Evolutionary conservation across 441 rosid genomes (phyloP).

Genomic region (Mallotus japonicus): DNA sequence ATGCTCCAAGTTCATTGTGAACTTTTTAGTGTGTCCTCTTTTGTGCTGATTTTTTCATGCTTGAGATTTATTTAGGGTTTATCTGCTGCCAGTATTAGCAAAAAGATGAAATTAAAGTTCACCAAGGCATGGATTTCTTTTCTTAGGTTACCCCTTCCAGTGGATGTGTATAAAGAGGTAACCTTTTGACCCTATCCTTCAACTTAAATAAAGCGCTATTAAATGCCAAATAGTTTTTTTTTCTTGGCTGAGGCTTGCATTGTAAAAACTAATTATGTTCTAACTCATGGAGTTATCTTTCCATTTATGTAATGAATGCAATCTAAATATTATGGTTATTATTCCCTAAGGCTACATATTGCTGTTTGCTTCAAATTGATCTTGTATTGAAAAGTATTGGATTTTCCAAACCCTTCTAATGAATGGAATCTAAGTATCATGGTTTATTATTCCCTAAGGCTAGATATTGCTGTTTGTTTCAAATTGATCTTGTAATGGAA

Average conservation of each 20-base stretch:
- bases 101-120: constrained; percentile 79
- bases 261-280: background rate
- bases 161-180: constrained; percentile 90
- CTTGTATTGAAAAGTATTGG: too few relatives aligned
- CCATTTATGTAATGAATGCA: background rate
- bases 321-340: background rate
- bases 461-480: background rate
- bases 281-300: background rate
- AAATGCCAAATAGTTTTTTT: background rate
- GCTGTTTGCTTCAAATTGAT: too few relatives aligned
- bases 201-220: constrained; percentile 1
- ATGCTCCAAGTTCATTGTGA: background rate
- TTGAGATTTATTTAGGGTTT: constrained; percentile 45
- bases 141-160: constrained; percentile 80
- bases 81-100: constrained; percentile 53
- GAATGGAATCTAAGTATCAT: background rate
- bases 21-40: background rate
- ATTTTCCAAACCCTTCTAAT: background rate
- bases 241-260: background rate
- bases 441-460: background rate
- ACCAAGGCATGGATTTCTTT: constrained; percentile 91
- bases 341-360: background rate
- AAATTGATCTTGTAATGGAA: background rate
- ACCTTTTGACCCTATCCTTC: constrained; percentile 5
- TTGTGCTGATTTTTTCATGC: background rate